Evolutionary conservation across 805 yeast genomes (phyloP).

Genomic region (Cyberlindnera veronae): DNA sequence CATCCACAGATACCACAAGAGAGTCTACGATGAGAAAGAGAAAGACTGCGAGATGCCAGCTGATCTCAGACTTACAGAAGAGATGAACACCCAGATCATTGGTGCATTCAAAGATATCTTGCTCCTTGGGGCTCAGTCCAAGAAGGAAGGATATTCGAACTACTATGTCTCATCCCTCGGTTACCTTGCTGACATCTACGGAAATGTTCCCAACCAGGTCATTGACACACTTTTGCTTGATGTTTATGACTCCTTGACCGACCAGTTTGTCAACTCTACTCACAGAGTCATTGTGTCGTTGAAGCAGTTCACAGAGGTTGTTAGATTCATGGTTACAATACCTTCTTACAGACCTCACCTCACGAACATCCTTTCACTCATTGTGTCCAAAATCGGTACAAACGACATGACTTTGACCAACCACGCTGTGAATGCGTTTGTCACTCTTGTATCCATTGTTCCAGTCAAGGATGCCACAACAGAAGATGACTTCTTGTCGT

Average conservation of each 20-base stretch:
- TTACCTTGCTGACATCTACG: constrained; percentile 53
- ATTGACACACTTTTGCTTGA: constrained; percentile 59
- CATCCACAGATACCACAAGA: constrained; percentile 55
- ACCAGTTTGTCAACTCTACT: constrained; percentile 63
- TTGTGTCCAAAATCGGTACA: constrained; percentile 80
- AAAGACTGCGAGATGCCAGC: constrained; percentile 29
- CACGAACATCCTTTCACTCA: constrained; percentile 64
- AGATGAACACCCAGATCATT: constrained; percentile 34
- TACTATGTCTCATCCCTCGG: constrained; percentile 58
- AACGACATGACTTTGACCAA: constrained; percentile 78
- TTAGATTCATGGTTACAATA: constrained; percentile 60
- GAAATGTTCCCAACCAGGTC: constrained; percentile 39
- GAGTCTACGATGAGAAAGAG: constrained; percentile 48
- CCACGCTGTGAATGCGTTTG: constrained; percentile 63
- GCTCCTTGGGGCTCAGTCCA: constrained; percentile 75
- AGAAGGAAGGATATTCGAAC: constrained; percentile 51
- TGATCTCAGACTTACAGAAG: constrained; percentile 28
- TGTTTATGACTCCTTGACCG: constrained; percentile 68
- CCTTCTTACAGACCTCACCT: constrained; percentile 74
- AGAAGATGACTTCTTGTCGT: constrained; percentile 37
- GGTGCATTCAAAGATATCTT: constrained; percentile 48
- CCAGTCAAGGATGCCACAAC: constrained; percentile 61
- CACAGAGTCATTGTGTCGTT: constrained; percentile 78
- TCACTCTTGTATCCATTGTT: constrained; percentile 64
- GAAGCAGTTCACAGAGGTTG: constrained; percentile 58